Evolutionary conservation across 2,329 filamentous ascomycete genomes (phyloP).

Genomic region (Aureobasidium namibiae): DNA sequence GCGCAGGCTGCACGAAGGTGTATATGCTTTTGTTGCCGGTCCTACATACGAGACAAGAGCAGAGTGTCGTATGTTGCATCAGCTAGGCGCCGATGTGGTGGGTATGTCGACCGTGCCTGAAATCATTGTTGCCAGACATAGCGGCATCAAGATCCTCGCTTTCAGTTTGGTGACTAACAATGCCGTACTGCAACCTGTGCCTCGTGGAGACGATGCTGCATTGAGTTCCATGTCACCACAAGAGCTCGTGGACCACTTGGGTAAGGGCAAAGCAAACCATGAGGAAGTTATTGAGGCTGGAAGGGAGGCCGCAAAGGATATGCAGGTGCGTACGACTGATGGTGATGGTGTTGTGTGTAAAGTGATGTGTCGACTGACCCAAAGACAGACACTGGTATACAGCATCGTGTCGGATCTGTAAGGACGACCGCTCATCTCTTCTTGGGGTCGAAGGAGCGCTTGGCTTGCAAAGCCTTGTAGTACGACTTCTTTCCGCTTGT

Average conservation of each 20-base stretch:
- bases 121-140: slow-evolving; percentile 57
- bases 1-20: slow-evolving; percentile 53
- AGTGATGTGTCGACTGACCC: slow-evolving; percentile 2
- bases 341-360: not conserved
- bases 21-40: slow-evolving; percentile 57
- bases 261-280: slow-evolving; percentile 55
- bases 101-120: slow-evolving; percentile 65
- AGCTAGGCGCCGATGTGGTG: slow-evolving; percentile 58
- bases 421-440: slow-evolving; percentile 18
- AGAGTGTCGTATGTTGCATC: slow-evolving; percentile 54
- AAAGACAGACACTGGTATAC: slow-evolving; percentile 14
- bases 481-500: slow-evolving; percentile 80
- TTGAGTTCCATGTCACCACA: slow-evolving; percentile 42
- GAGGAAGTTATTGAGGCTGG: slow-evolving; percentile 58
- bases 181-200: slow-evolving; percentile 50
- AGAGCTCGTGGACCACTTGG: slow-evolving; percentile 48
- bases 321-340: slow-evolving; percentile 37
- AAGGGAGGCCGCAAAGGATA: slow-evolving; percentile 50
- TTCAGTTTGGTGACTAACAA: slow-evolving; percentile 61
- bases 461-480: slow-evolving; percentile 70
- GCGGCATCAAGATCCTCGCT: slow-evolving; percentile 54
- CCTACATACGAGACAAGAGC: slow-evolving; percentile 59
- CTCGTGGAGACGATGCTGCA: slow-evolving; percentile 48
- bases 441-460: slow-evolving; percentile 36
- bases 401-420: slow-evolving; percentile 16